These are phyloP conservation scores for Lactarius sp. DNA, from an alignment of 768 basidiomycete genomes.

Conservation along the genomic window DNA sequence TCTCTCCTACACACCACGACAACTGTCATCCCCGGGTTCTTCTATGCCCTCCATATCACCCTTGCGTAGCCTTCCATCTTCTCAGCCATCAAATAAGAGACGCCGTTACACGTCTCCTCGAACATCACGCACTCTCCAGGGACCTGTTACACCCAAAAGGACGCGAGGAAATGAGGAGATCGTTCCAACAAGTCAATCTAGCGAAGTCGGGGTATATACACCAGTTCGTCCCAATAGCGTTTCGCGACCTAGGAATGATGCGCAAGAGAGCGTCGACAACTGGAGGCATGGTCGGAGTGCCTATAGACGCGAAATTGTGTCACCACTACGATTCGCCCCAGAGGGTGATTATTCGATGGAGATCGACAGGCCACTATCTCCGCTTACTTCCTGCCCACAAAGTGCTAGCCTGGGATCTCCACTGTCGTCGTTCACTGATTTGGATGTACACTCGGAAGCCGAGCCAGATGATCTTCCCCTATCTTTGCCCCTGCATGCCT, in stretches of 20 bases:
- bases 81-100: conserved; percentile 1
- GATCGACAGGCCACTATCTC: conserved; percentile 11
- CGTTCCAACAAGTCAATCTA: conserved; percentile 21
- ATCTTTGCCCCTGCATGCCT: not conserved
- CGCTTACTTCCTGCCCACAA: conserved; percentile 13
- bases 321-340: conserved; percentile 7
- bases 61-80: not conserved
- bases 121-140: not conserved
- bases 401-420: conserved; percentile 6
- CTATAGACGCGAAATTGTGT: conserved; percentile 3
- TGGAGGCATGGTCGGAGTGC: conserved; percentile 19
- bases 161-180: not conserved
- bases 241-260: not conserved
- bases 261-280: conserved; percentile 17
- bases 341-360: conserved; percentile 17
- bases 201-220: conserved; percentile 19
- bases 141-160: conserved; percentile 10
- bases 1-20: conserved; percentile 16
- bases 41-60: not conserved
- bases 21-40: not conserved
- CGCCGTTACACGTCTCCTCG: not conserved
- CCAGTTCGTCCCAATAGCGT: conserved; percentile 1
- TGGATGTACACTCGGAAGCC: not conserved
- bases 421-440: conserved; percentile 14
- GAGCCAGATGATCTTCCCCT: not conserved